Evolutionary conservation across 176 grass and related monocot genomes (phyloP).

Genomic region (Echinochloa phyllopogon): DNA sequence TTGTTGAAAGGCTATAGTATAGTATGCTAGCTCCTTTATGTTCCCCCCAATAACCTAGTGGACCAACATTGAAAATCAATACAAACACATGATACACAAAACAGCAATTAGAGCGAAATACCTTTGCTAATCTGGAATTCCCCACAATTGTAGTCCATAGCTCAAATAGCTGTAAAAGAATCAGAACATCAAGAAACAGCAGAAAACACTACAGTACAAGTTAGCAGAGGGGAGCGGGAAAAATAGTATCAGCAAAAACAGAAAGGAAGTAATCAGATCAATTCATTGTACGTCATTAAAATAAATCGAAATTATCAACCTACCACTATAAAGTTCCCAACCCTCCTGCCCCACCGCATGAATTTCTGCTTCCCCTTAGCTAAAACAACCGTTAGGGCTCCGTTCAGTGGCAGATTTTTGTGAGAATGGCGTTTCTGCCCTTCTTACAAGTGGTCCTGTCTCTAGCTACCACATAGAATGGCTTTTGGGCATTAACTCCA

Average conservation of each 20-base stretch:
- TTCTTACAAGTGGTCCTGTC: too few species aligned
- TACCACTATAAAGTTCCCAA: too few species aligned
- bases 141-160: constrained; percentile 88
- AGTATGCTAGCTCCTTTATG: constrained; percentile 85
- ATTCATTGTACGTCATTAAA: background rate
- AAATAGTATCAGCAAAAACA: background rate
- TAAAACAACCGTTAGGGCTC: too few species aligned
- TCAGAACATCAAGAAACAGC: constrained; percentile 25
- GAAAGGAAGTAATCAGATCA: background rate
- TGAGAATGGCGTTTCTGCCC: too few species aligned
- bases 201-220: constrained; percentile 11
- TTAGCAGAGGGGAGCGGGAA: constrained; percentile 19
- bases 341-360: too few species aligned
- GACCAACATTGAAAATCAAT: constrained; percentile 45
- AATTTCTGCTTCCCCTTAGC: too few species aligned
- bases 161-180: constrained; percentile 82
- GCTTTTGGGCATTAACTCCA: too few species aligned
- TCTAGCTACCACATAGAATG: too few species aligned
- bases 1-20: constrained; percentile 83
- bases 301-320: too few species aligned
- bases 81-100: constrained; percentile 22
- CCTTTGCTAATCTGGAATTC: constrained; percentile 83
- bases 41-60: constrained; percentile 67
- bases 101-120: constrained; percentile 41
- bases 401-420: too few species aligned